Conservation (phyloP, 495 filamentous ascomycete species). For the Beverwykella pulmonaria region DNA sequence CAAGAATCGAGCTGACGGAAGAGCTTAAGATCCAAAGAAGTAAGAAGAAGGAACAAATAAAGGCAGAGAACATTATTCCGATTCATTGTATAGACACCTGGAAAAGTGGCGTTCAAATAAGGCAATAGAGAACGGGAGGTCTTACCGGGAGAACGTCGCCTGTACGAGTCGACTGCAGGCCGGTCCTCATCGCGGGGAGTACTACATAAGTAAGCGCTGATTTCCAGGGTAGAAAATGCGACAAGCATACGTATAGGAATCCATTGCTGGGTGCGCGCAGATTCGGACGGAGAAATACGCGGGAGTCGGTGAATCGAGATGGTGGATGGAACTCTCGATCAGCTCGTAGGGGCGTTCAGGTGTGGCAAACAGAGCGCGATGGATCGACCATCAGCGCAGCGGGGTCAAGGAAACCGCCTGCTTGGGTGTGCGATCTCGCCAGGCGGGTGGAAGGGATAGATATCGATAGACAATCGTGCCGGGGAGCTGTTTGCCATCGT, state of each 20-base stretch:
- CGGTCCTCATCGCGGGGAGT: slow-evolving; percentile 30
- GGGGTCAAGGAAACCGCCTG: slow-evolving; percentile 13
- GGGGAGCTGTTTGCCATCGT: slow-evolving; percentile 43
- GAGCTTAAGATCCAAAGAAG: neutral
- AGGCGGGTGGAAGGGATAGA: slow-evolving; percentile 20
- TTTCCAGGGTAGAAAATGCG: neutral
- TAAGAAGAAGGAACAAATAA: neutral
- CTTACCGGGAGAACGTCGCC: slow-evolving; percentile 45
- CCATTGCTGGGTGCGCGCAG: slow-evolving; percentile 18
- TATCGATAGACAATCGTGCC: slow-evolving; percentile 34
- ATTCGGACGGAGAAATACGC: neutral
- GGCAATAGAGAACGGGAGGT: neutral
- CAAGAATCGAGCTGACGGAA: neutral
- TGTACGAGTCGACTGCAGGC: slow-evolving; percentile 37
- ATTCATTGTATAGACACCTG: neutral
- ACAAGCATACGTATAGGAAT: slow-evolving; percentile 38
- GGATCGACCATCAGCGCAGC: slow-evolving; percentile 15
- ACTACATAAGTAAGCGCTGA: slow-evolving; percentile 1
- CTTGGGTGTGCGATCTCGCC: slow-evolving; percentile 10
- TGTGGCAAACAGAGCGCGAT: neutral
- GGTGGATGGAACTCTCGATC: neutral
- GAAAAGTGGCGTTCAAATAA: no score
- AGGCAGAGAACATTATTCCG: neutral
- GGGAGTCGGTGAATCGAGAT: neutral
- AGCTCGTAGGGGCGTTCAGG: neutral